Evolutionary conservation across 768 basidiomycete species (phyloP).

Genomic region (Mycena amicta): DNA sequence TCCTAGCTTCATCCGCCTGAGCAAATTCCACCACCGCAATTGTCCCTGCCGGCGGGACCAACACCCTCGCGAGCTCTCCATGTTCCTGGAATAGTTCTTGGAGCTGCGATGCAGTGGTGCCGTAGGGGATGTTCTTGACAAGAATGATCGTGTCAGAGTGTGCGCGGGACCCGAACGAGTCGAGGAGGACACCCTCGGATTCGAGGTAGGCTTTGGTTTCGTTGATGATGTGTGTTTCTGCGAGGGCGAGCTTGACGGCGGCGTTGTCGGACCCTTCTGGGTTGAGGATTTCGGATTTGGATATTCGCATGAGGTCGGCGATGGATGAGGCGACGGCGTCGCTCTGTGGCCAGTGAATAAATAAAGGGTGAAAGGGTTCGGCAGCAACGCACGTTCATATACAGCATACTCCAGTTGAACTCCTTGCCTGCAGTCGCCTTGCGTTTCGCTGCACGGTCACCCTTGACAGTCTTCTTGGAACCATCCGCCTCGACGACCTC

Average conservation of each 20-base stretch:
- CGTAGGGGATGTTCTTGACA: constrained; percentile 96
- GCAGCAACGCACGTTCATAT: constrained; percentile 86
- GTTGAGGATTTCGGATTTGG: constrained; percentile 87
- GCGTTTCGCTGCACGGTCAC: constrained; percentile 62
- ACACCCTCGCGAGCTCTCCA: constrained; percentile 67
- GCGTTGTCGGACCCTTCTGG: constrained; percentile 74
- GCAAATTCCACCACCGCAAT: constrained; percentile 90
- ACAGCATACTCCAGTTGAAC: constrained; percentile 92
- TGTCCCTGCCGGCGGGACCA: constrained; percentile 91
- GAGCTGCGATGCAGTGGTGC: constrained; percentile 76
- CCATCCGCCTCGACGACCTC: constrained; percentile 46
- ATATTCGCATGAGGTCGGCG: constrained; percentile 83
- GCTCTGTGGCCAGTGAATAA: constrained; percentile 70
- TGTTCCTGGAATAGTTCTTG: constrained; percentile 77
- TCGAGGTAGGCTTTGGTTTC: constrained; percentile 94
- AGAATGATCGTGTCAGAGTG: constrained; percentile 83
- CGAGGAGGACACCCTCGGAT: constrained; percentile 66
- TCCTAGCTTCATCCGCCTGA: constrained; percentile 67
- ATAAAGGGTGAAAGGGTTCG: too few species aligned
- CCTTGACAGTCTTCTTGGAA: constrained; percentile 55
- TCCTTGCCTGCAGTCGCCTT: constrained; percentile 73
- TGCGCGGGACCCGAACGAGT: constrained; percentile 53
- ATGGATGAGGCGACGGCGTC: constrained; percentile 93
- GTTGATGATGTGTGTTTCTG: constrained; percentile 94
- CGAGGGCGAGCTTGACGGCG: constrained; percentile 93